These are phyloP conservation scores for Penicillium digitatum DNA, from an alignment of 2,329 filamentous ascomycete species.

Conservation along the genomic window DNA sequence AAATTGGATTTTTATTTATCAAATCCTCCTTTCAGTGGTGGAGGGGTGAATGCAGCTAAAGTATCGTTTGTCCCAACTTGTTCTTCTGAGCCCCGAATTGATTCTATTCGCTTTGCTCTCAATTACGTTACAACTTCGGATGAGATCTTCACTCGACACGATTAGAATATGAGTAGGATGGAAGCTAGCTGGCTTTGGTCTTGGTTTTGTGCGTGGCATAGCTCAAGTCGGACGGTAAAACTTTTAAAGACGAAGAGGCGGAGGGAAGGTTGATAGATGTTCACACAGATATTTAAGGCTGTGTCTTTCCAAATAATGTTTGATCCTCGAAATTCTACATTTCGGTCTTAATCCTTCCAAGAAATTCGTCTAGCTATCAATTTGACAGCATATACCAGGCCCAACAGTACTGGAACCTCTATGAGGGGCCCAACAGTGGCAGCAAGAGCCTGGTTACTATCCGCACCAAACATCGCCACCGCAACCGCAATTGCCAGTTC, in stretches of 20 bases:
- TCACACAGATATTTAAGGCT: too few relatives aligned
- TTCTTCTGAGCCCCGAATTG: conserved; percentile 12
- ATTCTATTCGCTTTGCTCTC: conserved; percentile 7
- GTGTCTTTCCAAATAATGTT: neutral
- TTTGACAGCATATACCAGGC: conserved; percentile 68
- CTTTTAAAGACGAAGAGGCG: too few relatives aligned
- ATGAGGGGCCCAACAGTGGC: conserved; percentile 80
- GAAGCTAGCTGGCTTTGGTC: conserved; percentile 1
- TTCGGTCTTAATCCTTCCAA: conserved; percentile 10
- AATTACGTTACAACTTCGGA: conserved; percentile 8
- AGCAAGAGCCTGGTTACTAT: conserved; percentile 76
- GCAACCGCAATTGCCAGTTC: conserved; percentile 87
- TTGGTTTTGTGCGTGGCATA: conserved; percentile 8
- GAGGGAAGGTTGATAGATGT: too few relatives aligned
- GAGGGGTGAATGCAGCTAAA: neutral
- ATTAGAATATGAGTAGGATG: neutral
- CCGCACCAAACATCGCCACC: conserved; percentile 71
- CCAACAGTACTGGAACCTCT: conserved; percentile 77
- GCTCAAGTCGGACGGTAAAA: neutral
- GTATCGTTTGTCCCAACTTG: conserved; percentile 9
- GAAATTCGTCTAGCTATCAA: conserved; percentile 25
- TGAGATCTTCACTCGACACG: conserved; percentile 7
- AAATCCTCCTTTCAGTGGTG: neutral
- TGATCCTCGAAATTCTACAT: neutral
- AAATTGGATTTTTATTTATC: neutral